Evolutionary conservation across 148 eudicot species (phyloP), one percentile per base, ranked within the genome.

Genomic region (Vaccinium corymbosum): DNA sequence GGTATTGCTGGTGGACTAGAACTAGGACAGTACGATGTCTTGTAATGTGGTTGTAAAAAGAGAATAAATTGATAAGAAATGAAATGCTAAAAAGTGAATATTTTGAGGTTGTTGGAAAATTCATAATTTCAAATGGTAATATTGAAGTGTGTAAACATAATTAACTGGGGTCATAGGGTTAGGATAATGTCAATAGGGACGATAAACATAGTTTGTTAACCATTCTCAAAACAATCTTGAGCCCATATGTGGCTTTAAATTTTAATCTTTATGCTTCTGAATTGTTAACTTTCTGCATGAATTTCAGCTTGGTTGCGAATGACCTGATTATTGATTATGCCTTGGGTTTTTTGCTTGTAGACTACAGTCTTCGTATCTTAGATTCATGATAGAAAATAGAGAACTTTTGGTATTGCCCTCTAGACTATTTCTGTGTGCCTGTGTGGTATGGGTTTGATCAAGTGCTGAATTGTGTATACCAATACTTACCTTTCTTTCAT

Each of bases 401-500:
- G 20, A 17, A 50, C 10, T 16, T 6, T 7, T 51, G 20, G 71
- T 13, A 46, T 66, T 27, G 56, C 42, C 53, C 51, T 9, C n/a
- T 17, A 71, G 12, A 38, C 25, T 10, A 35, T 32, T 6, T 9
- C 2, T 61, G 64, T 29, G 42, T 10, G 8, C 9, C 2, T 61
- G 64, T 29, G 42, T 10, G 8, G 11, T n/a, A 66, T 29, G 49
- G 84, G 76, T 81, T 76, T 51, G 10, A 50, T 66, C 35, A 25
- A 66, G 72, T 66, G 27, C 72, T 75, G 42, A 29, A 25, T 48
- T n/a, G 35, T 78, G 32, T n/a, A 22, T 9, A 14, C 42, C 56
- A 27, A 76, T 76, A 53, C 53, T 42, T 76, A 32, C 19, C 17
- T 87, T 53, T 84, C 57, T 83, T 49, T 48, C 78, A 81, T 79